A percentile compares a stretch with the other conserved stretches of the same genome.
Evolutionary conservation across 176 grass and related monocot species (phyloP).

Genomic region (Metroxylon sagu): DNA sequence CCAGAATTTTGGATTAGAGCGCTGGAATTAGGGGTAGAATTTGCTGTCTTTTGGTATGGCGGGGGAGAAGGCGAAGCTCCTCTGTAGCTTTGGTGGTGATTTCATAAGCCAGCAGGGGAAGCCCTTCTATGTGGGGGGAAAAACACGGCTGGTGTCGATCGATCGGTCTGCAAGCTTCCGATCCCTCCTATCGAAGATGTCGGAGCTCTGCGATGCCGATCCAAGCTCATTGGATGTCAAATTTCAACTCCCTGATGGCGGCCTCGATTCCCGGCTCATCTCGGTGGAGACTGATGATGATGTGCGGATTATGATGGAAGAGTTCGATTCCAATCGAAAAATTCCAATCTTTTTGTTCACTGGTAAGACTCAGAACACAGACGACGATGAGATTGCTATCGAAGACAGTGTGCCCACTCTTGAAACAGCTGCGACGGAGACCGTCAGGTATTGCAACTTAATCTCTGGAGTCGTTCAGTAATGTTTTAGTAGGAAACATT

Average conservation of each 20-base stretch:
- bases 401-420: neutral
- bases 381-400: slow-evolving; percentile 6
- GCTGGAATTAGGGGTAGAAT: neutral
- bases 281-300: slow-evolving; percentile 16
- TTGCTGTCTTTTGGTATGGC: neutral
- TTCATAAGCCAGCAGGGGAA: slow-evolving; percentile 8
- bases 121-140: slow-evolving; percentile 12
- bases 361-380: neutral
- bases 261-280: slow-evolving; percentile 3
- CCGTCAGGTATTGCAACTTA: slow-evolving; percentile 1
- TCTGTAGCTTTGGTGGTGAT: slow-evolving; percentile 19
- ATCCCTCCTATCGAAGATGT: slow-evolving; percentile 9
- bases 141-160: slow-evolving; percentile 9
- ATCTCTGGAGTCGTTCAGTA: no score
- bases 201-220: slow-evolving; percentile 10
- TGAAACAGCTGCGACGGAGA: neutral
- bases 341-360: slow-evolving; percentile 16
- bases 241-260: slow-evolving; percentile 10
- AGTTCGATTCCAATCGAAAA: slow-evolving; percentile 12
- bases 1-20: no score
- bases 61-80: slow-evolving; percentile 18
- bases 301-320: slow-evolving; percentile 18
- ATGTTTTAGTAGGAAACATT: no score
- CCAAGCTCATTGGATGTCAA: slow-evolving; percentile 11
- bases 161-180: slow-evolving; percentile 20